Base-by-base conservation (phyloP, 2,329 filamentous ascomycete genomes). In the Microsporum audouinii region DNA sequence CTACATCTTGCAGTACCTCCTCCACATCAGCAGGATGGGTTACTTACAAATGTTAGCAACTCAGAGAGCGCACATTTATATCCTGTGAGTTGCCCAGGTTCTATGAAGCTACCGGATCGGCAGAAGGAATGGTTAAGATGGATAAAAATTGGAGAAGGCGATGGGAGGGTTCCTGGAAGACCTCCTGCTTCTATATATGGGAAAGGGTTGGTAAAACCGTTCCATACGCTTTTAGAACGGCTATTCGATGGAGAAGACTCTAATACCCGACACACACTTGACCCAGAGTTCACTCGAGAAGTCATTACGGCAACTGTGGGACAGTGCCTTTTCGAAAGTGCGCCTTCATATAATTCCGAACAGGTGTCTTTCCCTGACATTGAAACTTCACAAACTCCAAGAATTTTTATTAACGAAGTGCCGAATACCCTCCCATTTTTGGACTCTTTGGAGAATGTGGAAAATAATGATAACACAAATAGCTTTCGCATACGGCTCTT, bases 51-150 rank as follows among this genome's bases (percentile, higher is more conserved):
- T 61, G 61, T 73, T 36, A 64, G 70, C 31, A 65, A 71, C 2
- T 68, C 68, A 0, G 65, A 71, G 51, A 57, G 63, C 2, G 68
- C 71, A 17, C 67, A 64, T 17, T 55, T 69, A 7, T 70, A 72
- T 41, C 60, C 63, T 53, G 65, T 71, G 34, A 62, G 63, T 12
- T 65, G 67, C 10, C 67, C 67, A 5, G 56, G 62, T 31, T 67
- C 64, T 60, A 63, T 67, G 7, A 66, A 70, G 7, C 73, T 71
- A 67, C 65, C 70, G 51, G 68, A 75, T 57, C 66, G 68, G 29
- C 64, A 69, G 56, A 70, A 68, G 29, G 49, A 65, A 36, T 76
- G 74, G 74, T 69, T 74, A 63, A 68, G 75, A 61, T 76, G 74
- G 75, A 68, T 68, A 39, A 69, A 70, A 61, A 65, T 69, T 6